Evolutionary conservation across 176 grass and related monocot species (phyloP).

Genomic region (Hordeum marinum): DNA sequence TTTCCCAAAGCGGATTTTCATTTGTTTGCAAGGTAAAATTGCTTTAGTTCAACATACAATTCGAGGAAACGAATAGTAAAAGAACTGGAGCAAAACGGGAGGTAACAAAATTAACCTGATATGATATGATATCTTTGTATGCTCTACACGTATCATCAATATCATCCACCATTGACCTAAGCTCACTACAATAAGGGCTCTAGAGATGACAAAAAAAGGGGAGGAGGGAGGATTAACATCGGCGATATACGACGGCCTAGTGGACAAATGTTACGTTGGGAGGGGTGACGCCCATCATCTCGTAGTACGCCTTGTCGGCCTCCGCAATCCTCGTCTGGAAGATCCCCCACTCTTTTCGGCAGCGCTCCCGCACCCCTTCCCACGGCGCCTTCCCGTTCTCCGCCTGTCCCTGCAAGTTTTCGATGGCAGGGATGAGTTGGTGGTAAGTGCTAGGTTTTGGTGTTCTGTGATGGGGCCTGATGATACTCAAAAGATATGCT

Average conservation of each 20-base stretch:
- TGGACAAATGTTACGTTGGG: conserved; percentile 56
- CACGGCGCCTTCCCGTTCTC: conserved; percentile 78
- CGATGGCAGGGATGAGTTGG: background rate
- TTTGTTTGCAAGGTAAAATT: background rate
- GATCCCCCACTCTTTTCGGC: conserved; percentile 75
- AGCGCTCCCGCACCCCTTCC: conserved; percentile 82
- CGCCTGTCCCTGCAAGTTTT: conserved; percentile 48
- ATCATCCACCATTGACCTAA: conserved; percentile 22
- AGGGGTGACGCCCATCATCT: conserved; percentile 43
- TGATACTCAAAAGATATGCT: background rate
- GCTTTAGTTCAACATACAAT: background rate
- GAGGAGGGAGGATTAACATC: conserved; percentile 13
- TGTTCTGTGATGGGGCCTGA: background rate
- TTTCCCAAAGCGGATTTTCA: background rate
- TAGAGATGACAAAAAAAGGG: background rate
- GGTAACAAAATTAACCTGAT: background rate
- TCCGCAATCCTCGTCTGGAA: conserved; percentile 66
- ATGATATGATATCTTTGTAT: conserved; percentile 21
- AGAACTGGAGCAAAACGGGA: background rate
- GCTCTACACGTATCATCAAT: conserved; percentile 38
- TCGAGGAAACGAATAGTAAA: background rate
- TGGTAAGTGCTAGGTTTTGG: background rate
- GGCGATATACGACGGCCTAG: background rate
- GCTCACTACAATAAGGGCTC: conserved; percentile 21
- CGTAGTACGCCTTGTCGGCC: conserved; percentile 73